Conservation (phyloP, 2,329 filamentous ascomycete species). For the Metarhizium brunneum region DNA sequence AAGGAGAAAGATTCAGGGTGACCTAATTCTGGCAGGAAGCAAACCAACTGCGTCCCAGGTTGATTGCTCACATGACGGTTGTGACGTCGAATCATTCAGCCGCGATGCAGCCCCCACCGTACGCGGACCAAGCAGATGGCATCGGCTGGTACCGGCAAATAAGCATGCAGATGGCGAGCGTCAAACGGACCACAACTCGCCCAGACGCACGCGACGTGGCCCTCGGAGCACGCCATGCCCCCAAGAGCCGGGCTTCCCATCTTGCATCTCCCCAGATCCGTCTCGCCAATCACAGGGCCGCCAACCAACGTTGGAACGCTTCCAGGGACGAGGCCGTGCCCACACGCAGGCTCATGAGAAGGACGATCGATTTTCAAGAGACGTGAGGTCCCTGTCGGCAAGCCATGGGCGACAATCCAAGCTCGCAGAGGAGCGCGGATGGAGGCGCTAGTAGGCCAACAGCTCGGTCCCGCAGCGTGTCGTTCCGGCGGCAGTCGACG, state of each 20-base stretch:
- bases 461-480: conserved; percentile 5
- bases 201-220: neutral
- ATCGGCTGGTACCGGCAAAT: no score
- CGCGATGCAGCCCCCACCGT: no score
- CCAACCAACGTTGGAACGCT: neutral
- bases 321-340: neutral
- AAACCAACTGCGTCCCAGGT: no score
- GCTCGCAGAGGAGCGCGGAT: neutral
- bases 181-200: neutral
- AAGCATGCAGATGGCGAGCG: no score
- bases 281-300: conserved; percentile 1
- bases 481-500: conserved; percentile 20
- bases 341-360: neutral
- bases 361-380: neutral
- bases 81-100: no score
- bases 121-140: neutral
- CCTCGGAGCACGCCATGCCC: conserved; percentile 2
- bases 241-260: neutral
- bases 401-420: conserved; percentile 1
- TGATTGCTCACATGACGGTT: no score
- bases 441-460: neutral
- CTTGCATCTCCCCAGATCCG: neutral
- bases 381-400: neutral
- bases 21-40: no score
- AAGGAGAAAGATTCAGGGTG: no score